Percentiles rank a stretch among this genome's conserved stretches.
Evolutionary conservation across 2,329 filamentous ascomycete genomes (phyloP).

Genomic region (Exophiala calicioides): DNA sequence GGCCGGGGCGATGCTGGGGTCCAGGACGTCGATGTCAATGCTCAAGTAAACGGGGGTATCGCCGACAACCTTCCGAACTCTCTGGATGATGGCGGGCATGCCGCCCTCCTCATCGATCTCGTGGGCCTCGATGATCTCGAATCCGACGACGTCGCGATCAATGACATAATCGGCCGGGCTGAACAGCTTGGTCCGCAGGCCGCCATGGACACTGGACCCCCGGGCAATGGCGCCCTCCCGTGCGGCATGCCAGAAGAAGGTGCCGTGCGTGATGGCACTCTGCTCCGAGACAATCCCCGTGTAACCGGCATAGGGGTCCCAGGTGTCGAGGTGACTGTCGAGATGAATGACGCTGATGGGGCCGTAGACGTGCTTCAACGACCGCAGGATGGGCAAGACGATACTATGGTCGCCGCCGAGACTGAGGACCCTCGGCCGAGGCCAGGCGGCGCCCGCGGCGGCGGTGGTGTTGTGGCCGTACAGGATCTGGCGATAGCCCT

Average conservation of each 20-base stretch:
- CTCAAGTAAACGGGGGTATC: constrained; percentile 47
- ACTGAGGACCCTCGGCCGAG: constrained; percentile 74
- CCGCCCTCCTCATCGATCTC: constrained; percentile 68
- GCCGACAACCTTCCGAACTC: constrained; percentile 72
- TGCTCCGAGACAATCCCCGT: constrained; percentile 75
- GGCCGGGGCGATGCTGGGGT: constrained; percentile 38
- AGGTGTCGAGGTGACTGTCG: constrained; percentile 62
- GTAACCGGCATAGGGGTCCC: constrained; percentile 78
- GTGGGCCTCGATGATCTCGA: constrained; percentile 75
- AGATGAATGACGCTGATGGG: constrained; percentile 67
- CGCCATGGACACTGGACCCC: constrained; percentile 83
- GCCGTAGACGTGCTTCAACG: constrained; percentile 65
- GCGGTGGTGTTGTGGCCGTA: constrained; percentile 70
- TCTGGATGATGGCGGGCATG: constrained; percentile 73
- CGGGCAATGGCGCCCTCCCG: constrained; percentile 77
- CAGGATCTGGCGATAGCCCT: constrained; percentile 76
- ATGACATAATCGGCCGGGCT: constrained; percentile 80
- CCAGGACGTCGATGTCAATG: constrained; percentile 39
- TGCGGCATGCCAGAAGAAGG: constrained; percentile 82
- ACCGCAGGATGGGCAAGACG: constrained; percentile 54
- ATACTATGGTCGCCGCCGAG: constrained; percentile 54
- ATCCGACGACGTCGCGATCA: constrained; percentile 76
- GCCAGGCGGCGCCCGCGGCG: constrained; percentile 65
- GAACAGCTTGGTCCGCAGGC: constrained; percentile 78
- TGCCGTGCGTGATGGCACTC: constrained; percentile 81